Evolutionary conservation across 139 green algal species (phyloP).

Genomic region (Chlamydomonas applanata): DNA sequence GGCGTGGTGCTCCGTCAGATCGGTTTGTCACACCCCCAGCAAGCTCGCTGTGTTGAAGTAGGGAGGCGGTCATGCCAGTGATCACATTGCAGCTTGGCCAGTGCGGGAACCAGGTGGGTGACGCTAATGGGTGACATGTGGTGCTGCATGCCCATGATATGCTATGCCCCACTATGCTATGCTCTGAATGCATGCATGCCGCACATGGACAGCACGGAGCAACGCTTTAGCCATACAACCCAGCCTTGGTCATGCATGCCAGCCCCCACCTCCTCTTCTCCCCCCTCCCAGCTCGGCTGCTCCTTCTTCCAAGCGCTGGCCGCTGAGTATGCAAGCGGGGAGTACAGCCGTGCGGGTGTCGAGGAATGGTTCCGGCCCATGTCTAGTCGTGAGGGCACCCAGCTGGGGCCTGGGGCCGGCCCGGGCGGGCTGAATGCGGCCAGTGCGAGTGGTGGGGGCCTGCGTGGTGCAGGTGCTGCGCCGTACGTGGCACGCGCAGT

Average conservation of each 20-base stretch:
- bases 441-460: too few relatives aligned
- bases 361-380: conserved; percentile 51
- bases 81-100: conserved; percentile 83
- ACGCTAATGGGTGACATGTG: too few relatives aligned
- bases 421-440: too few relatives aligned
- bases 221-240: too few relatives aligned
- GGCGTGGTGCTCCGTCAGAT: too few relatives aligned
- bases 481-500: conserved; percentile 57
- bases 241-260: too few relatives aligned
- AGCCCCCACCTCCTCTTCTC: too few relatives aligned
- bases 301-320: conserved; percentile 63
- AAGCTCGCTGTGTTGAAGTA: too few relatives aligned
- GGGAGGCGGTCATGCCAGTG: conserved; percentile 67
- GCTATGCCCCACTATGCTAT: not conserved
- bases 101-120: conserved; percentile 84
- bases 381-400: not conserved
- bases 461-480: too few relatives aligned
- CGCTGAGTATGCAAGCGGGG: conserved; percentile 36
- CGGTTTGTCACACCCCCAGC: too few relatives aligned
- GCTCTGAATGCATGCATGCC: too few relatives aligned
- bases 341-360: conserved; percentile 29
- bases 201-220: too few relatives aligned
- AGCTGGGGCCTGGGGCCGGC: not conserved
- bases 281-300: conserved; percentile 55
- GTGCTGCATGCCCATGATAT: not conserved